A percentile compares a stretch with the other conserved stretches of the same genome.
These are phyloP conservation scores for Pythium graminicola DNA, from an alignment of 352 stramenopile species.

Conservation along the genomic window DNA sequence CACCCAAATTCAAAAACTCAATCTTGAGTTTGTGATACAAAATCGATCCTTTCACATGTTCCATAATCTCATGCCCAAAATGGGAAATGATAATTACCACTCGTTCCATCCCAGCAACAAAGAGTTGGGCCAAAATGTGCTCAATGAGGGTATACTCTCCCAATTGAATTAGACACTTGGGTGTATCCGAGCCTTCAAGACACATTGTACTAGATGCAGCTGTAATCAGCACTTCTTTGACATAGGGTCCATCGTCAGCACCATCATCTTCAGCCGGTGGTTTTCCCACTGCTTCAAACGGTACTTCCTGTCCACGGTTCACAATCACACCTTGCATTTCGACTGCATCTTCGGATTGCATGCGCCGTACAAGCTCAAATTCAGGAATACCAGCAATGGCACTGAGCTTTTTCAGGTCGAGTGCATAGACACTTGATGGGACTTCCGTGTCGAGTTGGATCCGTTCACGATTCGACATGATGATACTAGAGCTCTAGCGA, in stretches of 20 bases:
- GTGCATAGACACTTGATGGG: constrained; percentile 68
- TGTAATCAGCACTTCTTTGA: constrained; percentile 75
- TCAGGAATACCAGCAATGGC: constrained; percentile 53
- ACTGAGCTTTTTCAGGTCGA: constrained; percentile 67
- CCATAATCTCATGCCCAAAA: constrained; percentile 74
- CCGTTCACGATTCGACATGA: constrained; percentile 19
- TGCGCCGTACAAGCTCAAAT: constrained; percentile 55
- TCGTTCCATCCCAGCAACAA: constrained; percentile 72
- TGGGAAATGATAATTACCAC: constrained; percentile 84
- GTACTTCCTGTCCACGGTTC: constrained; percentile 65
- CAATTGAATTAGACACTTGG: constrained; percentile 72
- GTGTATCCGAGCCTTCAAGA: constrained; percentile 66
- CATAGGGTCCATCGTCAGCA: constrained; percentile 19
- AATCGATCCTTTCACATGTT: constrained; percentile 67
- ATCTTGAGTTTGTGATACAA: constrained; percentile 73
- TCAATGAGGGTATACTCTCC: constrained; percentile 76
- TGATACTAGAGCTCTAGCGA: neutral
- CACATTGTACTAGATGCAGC: constrained; percentile 74
- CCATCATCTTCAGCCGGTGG: constrained; percentile 5
- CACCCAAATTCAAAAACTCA: constrained; percentile 78
- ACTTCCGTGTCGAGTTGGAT: constrained; percentile 70
- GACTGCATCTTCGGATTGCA: constrained; percentile 68
- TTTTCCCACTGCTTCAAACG: constrained; percentile 72
- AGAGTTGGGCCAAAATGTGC: constrained; percentile 75
- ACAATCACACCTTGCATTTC: constrained; percentile 82